phyloP scores from a whole-genome alignment of 306 rosid species.

The Pueraria montana region DNA sequence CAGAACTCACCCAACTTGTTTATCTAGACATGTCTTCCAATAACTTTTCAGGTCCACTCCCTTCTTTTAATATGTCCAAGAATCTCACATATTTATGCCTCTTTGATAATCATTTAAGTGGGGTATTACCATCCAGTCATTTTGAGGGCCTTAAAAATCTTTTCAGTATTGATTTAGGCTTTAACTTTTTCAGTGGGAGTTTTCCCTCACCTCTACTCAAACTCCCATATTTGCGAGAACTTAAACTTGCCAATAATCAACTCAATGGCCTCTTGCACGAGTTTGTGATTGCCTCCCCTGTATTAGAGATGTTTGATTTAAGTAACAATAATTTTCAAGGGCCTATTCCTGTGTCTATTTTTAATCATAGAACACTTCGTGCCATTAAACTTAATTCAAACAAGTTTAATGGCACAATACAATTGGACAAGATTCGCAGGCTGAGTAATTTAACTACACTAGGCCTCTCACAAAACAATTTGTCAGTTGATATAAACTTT shows the following conservation, averaged over 20 bases:
- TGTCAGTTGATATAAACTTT: conserved; percentile 4
- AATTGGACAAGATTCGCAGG: conserved; percentile 14
- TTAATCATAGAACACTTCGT: conserved; percentile 35
- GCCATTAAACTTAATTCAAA: conserved; percentile 55
- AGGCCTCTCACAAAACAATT: conserved; percentile 59
- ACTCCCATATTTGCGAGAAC: conserved; percentile 32
- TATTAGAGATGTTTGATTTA: conserved; percentile 52
- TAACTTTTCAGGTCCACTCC: conserved; percentile 50
- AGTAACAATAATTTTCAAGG: conserved; percentile 59
- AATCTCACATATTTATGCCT: conserved; percentile 44
- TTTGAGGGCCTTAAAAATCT: conserved; percentile 45
- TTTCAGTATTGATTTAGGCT: background rate
- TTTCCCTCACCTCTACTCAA: conserved; percentile 42
- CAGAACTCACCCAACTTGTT: conserved; percentile 47
- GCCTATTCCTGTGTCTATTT: conserved; percentile 48
- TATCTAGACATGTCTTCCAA: conserved; percentile 50
- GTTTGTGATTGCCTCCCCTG: background rate
- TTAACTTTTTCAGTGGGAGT: conserved; percentile 47
- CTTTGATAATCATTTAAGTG: conserved; percentile 35
- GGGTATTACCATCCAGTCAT: conserved; percentile 5
- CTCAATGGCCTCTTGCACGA: conserved; percentile 46
- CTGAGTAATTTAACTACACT: conserved; percentile 45
- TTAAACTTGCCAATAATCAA: conserved; percentile 35
- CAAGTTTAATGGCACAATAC: conserved; percentile 59
- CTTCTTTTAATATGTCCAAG: conserved; percentile 52